phyloP scores from a whole-genome alignment of 2,329 filamentous ascomycete species.

The Epichloe festucae region DNA sequence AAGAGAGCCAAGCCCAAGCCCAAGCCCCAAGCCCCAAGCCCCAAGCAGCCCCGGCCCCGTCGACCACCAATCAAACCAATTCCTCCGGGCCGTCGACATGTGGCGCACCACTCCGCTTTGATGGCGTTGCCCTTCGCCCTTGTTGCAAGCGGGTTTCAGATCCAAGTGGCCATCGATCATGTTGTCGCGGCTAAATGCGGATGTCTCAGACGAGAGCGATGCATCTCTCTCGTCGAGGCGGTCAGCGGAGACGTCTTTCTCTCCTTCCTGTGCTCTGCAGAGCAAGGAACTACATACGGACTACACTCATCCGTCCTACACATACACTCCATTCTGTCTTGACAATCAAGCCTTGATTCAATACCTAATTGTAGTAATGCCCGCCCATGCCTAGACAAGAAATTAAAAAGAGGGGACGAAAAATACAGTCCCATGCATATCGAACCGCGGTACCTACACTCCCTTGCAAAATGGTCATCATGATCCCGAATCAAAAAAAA shows the following conservation, averaged over 20 bases:
- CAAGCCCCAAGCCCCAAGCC: background rate
- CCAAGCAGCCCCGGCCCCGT: too few relatives aligned
- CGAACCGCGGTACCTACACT: background rate
- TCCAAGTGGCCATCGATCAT: background rate
- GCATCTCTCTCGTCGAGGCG: too few relatives aligned
- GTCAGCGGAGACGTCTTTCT: too few relatives aligned
- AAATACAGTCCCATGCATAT: background rate
- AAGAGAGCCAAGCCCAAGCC: background rate
- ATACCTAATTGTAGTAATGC: background rate
- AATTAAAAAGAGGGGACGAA: background rate
- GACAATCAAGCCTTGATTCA: conserved; percentile 2
- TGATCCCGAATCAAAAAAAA: background rate
- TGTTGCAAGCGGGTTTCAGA: background rate
- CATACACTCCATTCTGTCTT: background rate
- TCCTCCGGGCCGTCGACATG: too few relatives aligned
- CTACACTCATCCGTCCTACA: too few relatives aligned
- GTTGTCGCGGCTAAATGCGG: background rate
- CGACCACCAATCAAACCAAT: too few relatives aligned
- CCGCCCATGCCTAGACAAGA: background rate
- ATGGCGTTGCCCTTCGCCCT: too few relatives aligned
- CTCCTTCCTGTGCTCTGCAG: too few relatives aligned
- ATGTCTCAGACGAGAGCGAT: too few relatives aligned
- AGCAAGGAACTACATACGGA: too few relatives aligned
- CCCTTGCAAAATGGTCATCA: background rate
- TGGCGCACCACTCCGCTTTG: too few relatives aligned